phyloP scores from a whole-genome alignment of 1,139 yeast species.

The Pichiaceae sp. region DNA sequence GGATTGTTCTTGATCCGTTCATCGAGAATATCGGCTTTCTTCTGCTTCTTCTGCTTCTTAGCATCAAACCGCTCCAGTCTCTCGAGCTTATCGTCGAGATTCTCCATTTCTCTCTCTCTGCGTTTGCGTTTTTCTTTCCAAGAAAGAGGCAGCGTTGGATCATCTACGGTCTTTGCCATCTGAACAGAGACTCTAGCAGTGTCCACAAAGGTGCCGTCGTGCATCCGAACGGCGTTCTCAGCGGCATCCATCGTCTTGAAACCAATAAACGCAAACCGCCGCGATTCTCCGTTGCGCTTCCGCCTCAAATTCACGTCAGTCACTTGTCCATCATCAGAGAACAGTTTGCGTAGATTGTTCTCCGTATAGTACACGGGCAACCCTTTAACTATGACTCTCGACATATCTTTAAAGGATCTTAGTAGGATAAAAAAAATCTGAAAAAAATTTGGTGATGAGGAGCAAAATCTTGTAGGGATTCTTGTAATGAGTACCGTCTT shows the following conservation, averaged over 20 bases:
- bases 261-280: conserved; percentile 92
- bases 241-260: conserved; percentile 70
- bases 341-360: conserved; percentile 63
- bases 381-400: conserved; percentile 93
- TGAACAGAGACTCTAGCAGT: conserved; percentile 75
- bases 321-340: conserved; percentile 42
- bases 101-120: conserved; percentile 43
- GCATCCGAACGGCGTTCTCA: conserved; percentile 64
- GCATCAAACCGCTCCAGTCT: conserved; percentile 37
- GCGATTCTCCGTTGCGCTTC: conserved; percentile 74
- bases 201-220: conserved; percentile 72
- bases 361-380: conserved; percentile 77
- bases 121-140: conserved; percentile 55
- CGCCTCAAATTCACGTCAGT: conserved; percentile 85
- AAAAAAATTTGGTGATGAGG: conserved; percentile 3
- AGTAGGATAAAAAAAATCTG: neutral
- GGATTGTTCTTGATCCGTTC: conserved; percentile 57
- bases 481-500: neutral
- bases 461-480: conserved; percentile 1
- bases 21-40: conserved; percentile 31
- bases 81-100: conserved; percentile 44
- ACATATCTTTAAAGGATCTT: conserved; percentile 36
- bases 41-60: conserved; percentile 13
- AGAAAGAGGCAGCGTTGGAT: conserved; percentile 71
- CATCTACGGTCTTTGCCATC: conserved; percentile 78